Base-by-base conservation (phyloP, 1,284 basidiomycete genomes). In the Heterobasidion irregulare region DNA sequence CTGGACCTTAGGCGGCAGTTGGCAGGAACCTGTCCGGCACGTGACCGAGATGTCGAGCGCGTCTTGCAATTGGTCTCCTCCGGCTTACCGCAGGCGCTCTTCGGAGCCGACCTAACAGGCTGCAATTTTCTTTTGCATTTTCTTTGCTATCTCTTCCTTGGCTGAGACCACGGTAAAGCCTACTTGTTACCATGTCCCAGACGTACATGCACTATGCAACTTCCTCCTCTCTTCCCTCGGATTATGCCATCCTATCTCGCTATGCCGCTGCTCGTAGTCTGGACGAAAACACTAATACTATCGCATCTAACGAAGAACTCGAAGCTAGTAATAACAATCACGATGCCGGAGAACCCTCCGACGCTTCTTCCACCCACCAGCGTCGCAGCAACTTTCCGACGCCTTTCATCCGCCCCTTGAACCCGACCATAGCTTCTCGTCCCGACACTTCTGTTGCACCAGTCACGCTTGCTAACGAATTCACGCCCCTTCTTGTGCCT, bases 171-270 rank as follows among this genome's bases (percentile, higher is more conserved):
- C 26, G 26, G 26, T 26, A 4, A 26, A 26, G 38, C n/a, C 38
- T 50, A 7, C 19, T 41, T 6, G 16, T 44, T 12, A 45, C 54
- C 58, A 74, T 75, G 74, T 73, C 74, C 5, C 71, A 66, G 32
- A 72, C 76, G 9, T 81, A 83, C 61, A 75, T 79, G 32, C 76
- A 80, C 63, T 71, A 72, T 56, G 63, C 66, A 1, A 63, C 72
- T 2, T 75, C 82, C 15, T 76, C 79, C 1, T 84, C 82, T 1
- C 65, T 84, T 13, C 82, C 83, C 18, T 79, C 80, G 0, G 83
- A 84, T 68, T 84, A 84, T 63, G 82, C 80, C 6, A 66, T 82
- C 43, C 67, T 85, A 12, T 79, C 82, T 12, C 74, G 74, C 18
- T 79, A 76, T 57, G 74, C 77, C 41, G 70, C 64, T 32, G 61